Evolutionary conservation across 208 protist genomes (phyloP).

Genomic region (Trypanosoma scelopori): DNA sequence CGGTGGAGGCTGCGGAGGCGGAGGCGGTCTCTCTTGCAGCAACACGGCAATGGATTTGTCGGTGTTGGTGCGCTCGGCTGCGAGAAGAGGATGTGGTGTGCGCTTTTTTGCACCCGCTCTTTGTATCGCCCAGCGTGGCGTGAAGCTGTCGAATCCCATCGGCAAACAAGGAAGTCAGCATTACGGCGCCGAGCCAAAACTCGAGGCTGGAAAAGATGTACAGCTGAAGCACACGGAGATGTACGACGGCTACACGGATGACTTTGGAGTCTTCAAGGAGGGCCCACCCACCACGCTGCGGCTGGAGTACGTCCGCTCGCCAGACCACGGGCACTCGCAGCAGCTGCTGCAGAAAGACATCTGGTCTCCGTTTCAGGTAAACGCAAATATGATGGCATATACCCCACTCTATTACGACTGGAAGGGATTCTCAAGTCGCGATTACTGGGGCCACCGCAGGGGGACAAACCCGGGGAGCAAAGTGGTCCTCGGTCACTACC

Average conservation of each 20-base stretch:
- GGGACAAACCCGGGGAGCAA: slow-evolving; percentile 89
- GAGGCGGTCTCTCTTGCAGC: not conserved
- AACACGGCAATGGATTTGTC: not conserved
- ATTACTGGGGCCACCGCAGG: slow-evolving; percentile 89
- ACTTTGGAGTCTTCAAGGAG: slow-evolving; percentile 93
- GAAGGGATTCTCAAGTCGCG: slow-evolving; percentile 80
- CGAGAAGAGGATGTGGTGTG: not conserved
- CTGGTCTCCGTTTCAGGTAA: slow-evolving; percentile 92
- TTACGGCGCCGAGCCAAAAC: slow-evolving; percentile 82
- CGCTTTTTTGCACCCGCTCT: not conserved
- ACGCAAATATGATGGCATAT: slow-evolving; percentile 82
- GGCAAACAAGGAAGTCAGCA: slow-evolving; percentile 84
- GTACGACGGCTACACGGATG: slow-evolving; percentile 93
- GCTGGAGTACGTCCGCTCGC: slow-evolving; percentile 89
- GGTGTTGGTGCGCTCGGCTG: not conserved
- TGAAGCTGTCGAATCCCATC: slow-evolving; percentile 83
- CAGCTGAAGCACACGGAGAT: slow-evolving; percentile 91
- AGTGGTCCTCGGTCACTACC: slow-evolving; percentile 83
- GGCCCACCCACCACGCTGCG: slow-evolving; percentile 84
- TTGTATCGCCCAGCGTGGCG: slow-evolving; percentile 30
- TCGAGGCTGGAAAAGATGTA: slow-evolving; percentile 86
- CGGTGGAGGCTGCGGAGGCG: not conserved
- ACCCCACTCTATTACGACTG: slow-evolving; percentile 92
- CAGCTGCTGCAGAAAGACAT: slow-evolving; percentile 86
- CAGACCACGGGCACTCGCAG: slow-evolving; percentile 83